Percentiles rank a stretch among this genome's conserved stretches.
phyloP scores from a whole-genome alignment of 305 asterid genomes.

The Solanum chacoense region DNA sequence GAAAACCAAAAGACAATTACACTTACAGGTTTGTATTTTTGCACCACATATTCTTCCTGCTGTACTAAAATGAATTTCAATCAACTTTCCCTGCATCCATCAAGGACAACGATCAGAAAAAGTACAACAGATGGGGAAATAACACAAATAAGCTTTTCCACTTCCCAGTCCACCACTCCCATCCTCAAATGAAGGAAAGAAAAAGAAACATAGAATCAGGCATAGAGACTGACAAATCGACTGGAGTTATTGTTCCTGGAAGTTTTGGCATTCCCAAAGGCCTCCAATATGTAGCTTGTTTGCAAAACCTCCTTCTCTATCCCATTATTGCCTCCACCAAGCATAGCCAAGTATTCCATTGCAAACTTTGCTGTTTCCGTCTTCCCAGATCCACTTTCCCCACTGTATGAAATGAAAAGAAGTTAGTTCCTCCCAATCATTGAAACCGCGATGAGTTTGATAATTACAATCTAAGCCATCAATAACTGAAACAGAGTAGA shows the following conservation, averaged over 20 bases:
- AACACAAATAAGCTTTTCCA: not conserved
- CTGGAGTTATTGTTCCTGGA: slow-evolving; percentile 71
- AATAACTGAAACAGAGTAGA: slow-evolving; percentile 1
- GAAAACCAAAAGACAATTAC: slow-evolving; percentile 1
- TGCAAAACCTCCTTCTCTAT: slow-evolving; percentile 65
- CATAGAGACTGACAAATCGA: slow-evolving; percentile 68
- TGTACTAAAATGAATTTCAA: slow-evolving; percentile 59
- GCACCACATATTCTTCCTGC: slow-evolving; percentile 78
- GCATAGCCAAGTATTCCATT: slow-evolving; percentile 71
- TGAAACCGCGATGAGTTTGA: not conserved
- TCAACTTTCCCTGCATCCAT: slow-evolving; percentile 73
- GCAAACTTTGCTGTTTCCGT: slow-evolving; percentile 84
- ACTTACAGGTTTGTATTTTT: slow-evolving; percentile 81
- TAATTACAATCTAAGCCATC: not conserved
- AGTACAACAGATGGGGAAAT: not conserved
- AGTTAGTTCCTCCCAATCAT: slow-evolving; percentile 3
- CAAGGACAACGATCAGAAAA: slow-evolving; percentile 3
- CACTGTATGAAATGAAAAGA: slow-evolving; percentile 39
- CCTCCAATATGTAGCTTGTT: slow-evolving; percentile 73
- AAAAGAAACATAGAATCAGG: slow-evolving; percentile 8
- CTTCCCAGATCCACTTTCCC: slow-evolving; percentile 97
- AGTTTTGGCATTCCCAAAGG: slow-evolving; percentile 97
- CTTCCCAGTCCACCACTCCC: not conserved
- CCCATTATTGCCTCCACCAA: slow-evolving; percentile 58
- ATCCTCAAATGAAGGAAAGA: slow-evolving; percentile 2